These are phyloP conservation scores for Coemansia reversa DNA, from an alignment of 192 early-diverging fungal species.

Conservation along the genomic window DNA sequence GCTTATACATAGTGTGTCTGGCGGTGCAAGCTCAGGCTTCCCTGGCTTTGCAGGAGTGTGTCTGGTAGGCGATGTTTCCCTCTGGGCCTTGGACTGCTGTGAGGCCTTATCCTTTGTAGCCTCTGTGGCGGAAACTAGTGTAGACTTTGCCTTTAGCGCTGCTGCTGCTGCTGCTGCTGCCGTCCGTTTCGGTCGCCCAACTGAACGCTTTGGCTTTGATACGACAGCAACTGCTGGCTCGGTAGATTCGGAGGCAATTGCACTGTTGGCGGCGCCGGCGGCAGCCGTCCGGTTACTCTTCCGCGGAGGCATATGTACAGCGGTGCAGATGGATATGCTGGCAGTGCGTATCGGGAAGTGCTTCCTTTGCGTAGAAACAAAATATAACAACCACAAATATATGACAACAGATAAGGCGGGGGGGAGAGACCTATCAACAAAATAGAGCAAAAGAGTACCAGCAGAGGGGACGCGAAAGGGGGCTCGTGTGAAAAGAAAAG, in stretches of 20 bases:
- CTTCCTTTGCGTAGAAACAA: not conserved
- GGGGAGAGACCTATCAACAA: not conserved
- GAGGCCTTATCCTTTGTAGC: not conserved
- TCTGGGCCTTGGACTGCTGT: not conserved
- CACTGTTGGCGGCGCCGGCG: constrained; percentile 9
- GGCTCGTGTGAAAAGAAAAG: not conserved
- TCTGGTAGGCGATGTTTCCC: constrained; percentile 6
- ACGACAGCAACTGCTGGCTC: not conserved
- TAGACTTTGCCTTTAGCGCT: not conserved
- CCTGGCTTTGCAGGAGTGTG: not conserved
- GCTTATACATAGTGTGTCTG: constrained; percentile 22
- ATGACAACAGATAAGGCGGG: not conserved
- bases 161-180: constrained; percentile 9
- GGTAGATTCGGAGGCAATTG: constrained; percentile 6
- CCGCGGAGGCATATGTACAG: constrained; percentile 25
- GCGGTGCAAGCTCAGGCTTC: constrained; percentile 16
- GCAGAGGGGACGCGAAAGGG: constrained; percentile 6
- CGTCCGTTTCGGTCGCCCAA: not conserved
- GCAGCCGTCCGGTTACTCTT: constrained; percentile 11
- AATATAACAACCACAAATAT: constrained; percentile 1
- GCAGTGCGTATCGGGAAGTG: not conserved
- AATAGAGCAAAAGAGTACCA: constrained; percentile 1
- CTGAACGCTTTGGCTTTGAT: not conserved
- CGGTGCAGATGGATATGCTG: not conserved
- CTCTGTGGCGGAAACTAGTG: not conserved